Conservation (phyloP, 805 yeast species). For the Monosporozyma yasuniensis region DNA sequence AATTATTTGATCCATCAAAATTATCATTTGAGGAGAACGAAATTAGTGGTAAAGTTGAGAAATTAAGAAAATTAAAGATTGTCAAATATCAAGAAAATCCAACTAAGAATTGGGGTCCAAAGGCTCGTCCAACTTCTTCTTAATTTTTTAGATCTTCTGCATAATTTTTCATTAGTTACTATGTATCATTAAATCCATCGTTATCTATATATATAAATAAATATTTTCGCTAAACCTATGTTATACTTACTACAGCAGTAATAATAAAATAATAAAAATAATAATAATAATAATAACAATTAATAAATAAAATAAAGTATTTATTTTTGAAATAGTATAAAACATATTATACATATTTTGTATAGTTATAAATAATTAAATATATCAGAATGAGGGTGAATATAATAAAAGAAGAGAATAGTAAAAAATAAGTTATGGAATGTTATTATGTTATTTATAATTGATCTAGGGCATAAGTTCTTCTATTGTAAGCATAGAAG, state of each 20-base stretch:
- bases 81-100: constrained; percentile 91
- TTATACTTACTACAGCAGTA: no score
- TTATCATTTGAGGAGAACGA: constrained; percentile 54
- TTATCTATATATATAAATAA: not conserved
- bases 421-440: not conserved
- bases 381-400: not conserved
- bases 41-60: constrained; percentile 47
- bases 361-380: not conserved
- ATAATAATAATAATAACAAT: no score
- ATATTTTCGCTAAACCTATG: no score
- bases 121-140: constrained; percentile 53
- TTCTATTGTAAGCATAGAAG: constrained; percentile 5
- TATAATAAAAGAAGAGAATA: not conserved
- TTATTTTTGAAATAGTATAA: not conserved
- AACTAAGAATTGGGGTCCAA: constrained; percentile 95
- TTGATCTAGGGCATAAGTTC: not conserved
- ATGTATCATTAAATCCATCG: not conserved
- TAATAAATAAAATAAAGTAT: not conserved
- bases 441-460: not conserved
- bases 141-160: not conserved
- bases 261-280: no score
- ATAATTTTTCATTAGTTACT: not conserved
- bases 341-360: not conserved
- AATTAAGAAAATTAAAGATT: constrained; percentile 64
- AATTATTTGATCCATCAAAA: constrained; percentile 7